Conservation (phyloP, 352 stramenopile species). For the Pythium myriotylum region DNA sequence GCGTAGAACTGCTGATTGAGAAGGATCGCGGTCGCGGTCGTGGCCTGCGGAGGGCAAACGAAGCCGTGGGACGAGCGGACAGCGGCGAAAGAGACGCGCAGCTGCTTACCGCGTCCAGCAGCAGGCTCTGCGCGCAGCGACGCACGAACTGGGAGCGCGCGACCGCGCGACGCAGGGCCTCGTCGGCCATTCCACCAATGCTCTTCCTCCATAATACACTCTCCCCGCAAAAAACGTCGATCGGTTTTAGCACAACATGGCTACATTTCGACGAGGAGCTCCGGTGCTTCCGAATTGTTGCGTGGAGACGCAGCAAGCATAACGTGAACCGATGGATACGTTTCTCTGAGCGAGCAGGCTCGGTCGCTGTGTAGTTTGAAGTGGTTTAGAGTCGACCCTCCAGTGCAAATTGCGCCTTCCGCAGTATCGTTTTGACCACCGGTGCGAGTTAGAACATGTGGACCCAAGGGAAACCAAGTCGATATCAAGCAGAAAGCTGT, state of each 20-base stretch:
- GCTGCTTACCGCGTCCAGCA: conserved; percentile 23
- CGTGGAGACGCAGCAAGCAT: too few relatives aligned
- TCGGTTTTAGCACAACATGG: conserved; percentile 29
- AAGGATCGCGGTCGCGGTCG: conserved; percentile 24
- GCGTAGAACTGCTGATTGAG: conserved; percentile 29
- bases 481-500: too few relatives aligned
- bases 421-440: too few relatives aligned
- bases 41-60: conserved; percentile 4
- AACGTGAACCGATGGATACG: too few relatives aligned
- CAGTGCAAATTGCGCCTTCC: too few relatives aligned
- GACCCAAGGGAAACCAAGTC: too few relatives aligned
- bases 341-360: too few relatives aligned
- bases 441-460: too few relatives aligned
- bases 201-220: not conserved
- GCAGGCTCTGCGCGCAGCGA: conserved; percentile 24
- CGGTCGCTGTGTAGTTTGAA: too few relatives aligned
- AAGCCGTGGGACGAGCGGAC: not conserved
- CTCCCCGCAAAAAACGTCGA: conserved; percentile 17
- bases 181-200: not conserved
- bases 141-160: conserved; percentile 22
- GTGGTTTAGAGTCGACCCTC: too few relatives aligned
- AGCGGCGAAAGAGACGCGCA: not conserved
- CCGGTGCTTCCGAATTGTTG: too few relatives aligned
- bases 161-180: conserved; percentile 6
- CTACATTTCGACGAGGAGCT: conserved; percentile 15